Evolutionary conservation across 768 basidiomycete genomes (phyloP), one percentile per base, ranked within the genome.

Genomic region (Tricholoma hemisulphureum): DNA sequence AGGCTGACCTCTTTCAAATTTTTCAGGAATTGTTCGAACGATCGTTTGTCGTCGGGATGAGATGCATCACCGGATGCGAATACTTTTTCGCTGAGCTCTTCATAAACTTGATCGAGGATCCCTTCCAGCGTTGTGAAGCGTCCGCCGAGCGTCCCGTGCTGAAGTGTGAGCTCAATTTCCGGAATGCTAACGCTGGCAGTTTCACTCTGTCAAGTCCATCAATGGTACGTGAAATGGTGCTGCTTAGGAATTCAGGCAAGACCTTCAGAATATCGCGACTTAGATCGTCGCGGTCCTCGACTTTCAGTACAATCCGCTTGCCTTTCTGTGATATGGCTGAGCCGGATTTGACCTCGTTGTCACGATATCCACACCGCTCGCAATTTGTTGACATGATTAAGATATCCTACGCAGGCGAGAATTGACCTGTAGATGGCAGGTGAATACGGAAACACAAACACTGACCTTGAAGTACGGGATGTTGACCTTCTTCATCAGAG

Each of bases 71-170:
- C 91, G 1, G 79, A 76, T 1, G 87, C 78, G 67, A 95, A 87
- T 11, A 89, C 86, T 67, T 98, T 98, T 59, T 89, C 87, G 26
- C 88, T 88, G 9, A 99, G 83, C 69, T 99, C 96, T 60, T 96
- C 95, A 75, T 96, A 94, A 2, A 99, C 83, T 67, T 98, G 97
- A 58, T 91, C 83, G 32, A 99, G 79, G 55, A 98, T 88, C 20
- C 97, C 97, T 72, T 99, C 97, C 20, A 98, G 79, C 0, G 97
- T 99, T 0, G 97, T 99, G 77, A 99, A 99, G 9, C 97, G 84
- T 8, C 97, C 97, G 11, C 97, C 97, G 3, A 99, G 84, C 0
- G 97, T 98, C 4, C 97, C 97, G 16, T 93, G 86, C 41, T 92
- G 88, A 5, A 99, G 84, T 10, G 87, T 84, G 7, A 99, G 86